Evolutionary conservation across 768 basidiomycete genomes (phyloP).

Genomic region (Auricularia cornea): DNA sequence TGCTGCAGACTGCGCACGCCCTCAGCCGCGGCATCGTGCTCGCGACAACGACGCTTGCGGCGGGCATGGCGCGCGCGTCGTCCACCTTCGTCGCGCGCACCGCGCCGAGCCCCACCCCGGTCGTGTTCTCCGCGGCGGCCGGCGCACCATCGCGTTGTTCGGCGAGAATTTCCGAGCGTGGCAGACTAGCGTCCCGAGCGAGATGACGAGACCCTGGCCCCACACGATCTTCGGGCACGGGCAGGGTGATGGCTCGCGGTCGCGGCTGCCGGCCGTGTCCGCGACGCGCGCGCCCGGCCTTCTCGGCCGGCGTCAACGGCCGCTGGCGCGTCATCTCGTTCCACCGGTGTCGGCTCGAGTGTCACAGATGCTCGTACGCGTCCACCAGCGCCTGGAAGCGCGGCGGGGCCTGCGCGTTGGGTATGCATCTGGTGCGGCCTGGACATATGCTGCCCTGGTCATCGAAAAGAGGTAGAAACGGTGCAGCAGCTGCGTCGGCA

Average conservation of each 20-base stretch:
- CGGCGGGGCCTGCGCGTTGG: slow-evolving; percentile 35
- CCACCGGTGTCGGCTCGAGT: neutral
- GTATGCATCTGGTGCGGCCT: neutral
- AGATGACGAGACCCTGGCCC: neutral
- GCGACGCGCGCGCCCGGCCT: neutral
- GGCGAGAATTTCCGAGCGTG: neutral
- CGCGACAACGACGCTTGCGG: too few species aligned
- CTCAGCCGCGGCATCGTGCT: too few species aligned
- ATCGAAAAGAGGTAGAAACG: too few species aligned
- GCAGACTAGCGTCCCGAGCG: neutral
- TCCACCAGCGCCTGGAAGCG: slow-evolving; percentile 57
- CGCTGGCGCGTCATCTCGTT: neutral
- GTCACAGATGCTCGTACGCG: slow-evolving; percentile 52
- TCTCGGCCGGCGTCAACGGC: neutral
- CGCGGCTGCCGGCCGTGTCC: neutral
- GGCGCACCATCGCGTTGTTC: too few species aligned
- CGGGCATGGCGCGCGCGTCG: too few species aligned
- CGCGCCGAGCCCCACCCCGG: too few species aligned
- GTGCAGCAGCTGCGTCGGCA: too few species aligned
- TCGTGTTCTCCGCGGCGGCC: too few species aligned
- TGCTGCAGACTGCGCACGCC: too few species aligned
- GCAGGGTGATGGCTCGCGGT: neutral
- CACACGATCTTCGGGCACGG: neutral
- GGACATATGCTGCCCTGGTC: too few species aligned
- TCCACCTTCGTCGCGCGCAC: too few species aligned